phyloP scores from a whole-genome alignment of 768 basidiomycete genomes.

The Xerocomellus amylosporus region DNA sequence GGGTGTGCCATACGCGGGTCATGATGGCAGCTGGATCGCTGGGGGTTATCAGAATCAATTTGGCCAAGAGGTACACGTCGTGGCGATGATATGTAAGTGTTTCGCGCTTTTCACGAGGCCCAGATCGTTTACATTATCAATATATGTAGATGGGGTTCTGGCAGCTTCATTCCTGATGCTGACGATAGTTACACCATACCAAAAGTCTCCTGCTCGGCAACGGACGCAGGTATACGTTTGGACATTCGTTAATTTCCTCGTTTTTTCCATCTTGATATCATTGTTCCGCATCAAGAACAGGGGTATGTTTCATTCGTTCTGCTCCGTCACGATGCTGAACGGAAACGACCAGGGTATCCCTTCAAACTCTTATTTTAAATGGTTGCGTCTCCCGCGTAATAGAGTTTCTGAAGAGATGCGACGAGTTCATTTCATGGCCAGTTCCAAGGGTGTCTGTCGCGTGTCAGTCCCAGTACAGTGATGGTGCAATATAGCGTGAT shows the following conservation, averaged over 20 bases:
- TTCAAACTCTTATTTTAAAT: conserved; percentile 70
- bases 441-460: not conserved
- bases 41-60: conserved; percentile 86
- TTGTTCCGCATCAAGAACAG: conserved; percentile 90
- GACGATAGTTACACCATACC: conserved; percentile 75
- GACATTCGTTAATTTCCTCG: conserved; percentile 73
- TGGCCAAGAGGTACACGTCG: conserved; percentile 89
- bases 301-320: conserved; percentile 43
- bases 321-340: not conserved
- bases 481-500: conserved; percentile 12
- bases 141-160: conserved; percentile 72
- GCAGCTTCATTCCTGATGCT: conserved; percentile 78
- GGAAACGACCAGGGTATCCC: conserved; percentile 58
- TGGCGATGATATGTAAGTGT: conserved; percentile 79
- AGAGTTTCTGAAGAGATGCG: not conserved
- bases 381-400: not conserved
- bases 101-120: not conserved
- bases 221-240: conserved; percentile 87
- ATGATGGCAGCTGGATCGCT: conserved; percentile 77
- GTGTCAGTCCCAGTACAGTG: not conserved
- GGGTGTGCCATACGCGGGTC: conserved; percentile 63
- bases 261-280: conserved; percentile 84
- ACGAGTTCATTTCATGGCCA: not conserved
- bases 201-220: conserved; percentile 70
- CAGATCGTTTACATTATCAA: conserved; percentile 2